Evolutionary conservation across 1,284 basidiomycete genomes (phyloP), one percentile per base, ranked within the genome.

Genomic region (Pholiota adiposa): DNA sequence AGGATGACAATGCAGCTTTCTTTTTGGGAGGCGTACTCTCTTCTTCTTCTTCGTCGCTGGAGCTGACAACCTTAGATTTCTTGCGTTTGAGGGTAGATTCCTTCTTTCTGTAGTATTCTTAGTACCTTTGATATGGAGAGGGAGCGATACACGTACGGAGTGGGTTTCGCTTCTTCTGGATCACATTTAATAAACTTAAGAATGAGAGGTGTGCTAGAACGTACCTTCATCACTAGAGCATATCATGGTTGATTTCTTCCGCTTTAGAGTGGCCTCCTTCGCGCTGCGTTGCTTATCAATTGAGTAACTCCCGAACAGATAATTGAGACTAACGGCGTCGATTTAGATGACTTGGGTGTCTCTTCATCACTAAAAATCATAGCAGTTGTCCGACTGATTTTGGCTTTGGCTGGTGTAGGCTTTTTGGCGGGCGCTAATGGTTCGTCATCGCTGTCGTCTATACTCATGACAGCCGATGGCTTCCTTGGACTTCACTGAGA

Each of bases 1-100:
- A 63, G 1, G 75, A 58, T 1, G 76, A 64, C 3, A 75, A 61
- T 2, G 73, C 72, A 16, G 67, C 53, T 63, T 81, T 83, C 72
- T 83, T 83, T 70, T 75, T 79, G 0, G 78, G 77, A 1, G 70
- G 62, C 9, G 60, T 60, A 0, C n/a, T n/a, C n/a, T 72, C 68
- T 33, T 68, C 69, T 25, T 74, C 73, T 29, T 78, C 74, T 18
- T 73, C 73, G 33, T 74, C 74, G 29, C 67, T 70, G 1, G 69
- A 69, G 21, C 63, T 23, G 29, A 72, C 27, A 9, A 59, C 43
- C 11, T 58, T 59, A 8, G 61, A 43, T 34, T 63, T 65, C 33
- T 70, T 72, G 18, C 68, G 67, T 56, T 72, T 72, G 25, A 65
- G 46, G 2, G 61, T 53, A 11, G 63, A 25, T 49, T 46, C 61